A percentile compares a stretch with the other conserved stretches of the same genome.
These are phyloP conservation scores for Athelia sp. DNA, from an alignment of 1,284 basidiomycete genomes.

Conservation along the genomic window DNA sequence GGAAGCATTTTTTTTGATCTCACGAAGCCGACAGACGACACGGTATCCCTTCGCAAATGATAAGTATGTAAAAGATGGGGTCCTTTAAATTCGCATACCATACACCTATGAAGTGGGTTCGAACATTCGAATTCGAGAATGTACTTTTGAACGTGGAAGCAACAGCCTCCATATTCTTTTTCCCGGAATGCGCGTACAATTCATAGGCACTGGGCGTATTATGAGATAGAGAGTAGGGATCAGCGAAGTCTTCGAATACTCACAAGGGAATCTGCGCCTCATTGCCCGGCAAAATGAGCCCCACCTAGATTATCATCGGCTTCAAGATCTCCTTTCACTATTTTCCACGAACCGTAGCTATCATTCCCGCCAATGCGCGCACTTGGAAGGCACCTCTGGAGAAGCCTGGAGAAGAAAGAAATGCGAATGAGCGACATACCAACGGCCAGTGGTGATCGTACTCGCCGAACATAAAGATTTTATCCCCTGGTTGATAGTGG, in stretches of 20 bases:
- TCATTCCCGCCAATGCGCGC: slow-evolving; percentile 36
- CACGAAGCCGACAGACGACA: slow-evolving; percentile 13
- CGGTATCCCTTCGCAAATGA: slow-evolving; percentile 35
- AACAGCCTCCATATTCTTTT: not conserved
- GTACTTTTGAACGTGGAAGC: slow-evolving; percentile 27
- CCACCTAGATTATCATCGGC: slow-evolving; percentile 23
- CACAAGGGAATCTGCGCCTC: slow-evolving; percentile 32
- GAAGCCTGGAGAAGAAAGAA: slow-evolving; percentile 30
- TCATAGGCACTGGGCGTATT: slow-evolving; percentile 31
- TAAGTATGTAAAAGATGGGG: not conserved
- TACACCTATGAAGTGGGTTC: slow-evolving; percentile 36
- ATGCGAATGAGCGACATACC: not conserved
- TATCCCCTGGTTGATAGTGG: slow-evolving; percentile 30
- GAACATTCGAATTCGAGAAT: slow-evolving; percentile 25
- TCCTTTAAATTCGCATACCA: slow-evolving; percentile 22
- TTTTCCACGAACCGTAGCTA: slow-evolving; percentile 24
- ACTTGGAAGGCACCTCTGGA: slow-evolving; percentile 43
- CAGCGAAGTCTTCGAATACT: slow-evolving; percentile 3
- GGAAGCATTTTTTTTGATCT: slow-evolving; percentile 5
- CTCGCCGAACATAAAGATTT: slow-evolving; percentile 38
- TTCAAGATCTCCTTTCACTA: too few relatives aligned
- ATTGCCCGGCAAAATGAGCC: slow-evolving; percentile 26
- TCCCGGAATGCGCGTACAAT: slow-evolving; percentile 23
- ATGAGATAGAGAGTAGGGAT: not conserved
- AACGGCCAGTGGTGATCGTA: not conserved